Base-by-base conservation (phyloP, 257 asterid genomes). In the Capsicum rhomboideum region DNA sequence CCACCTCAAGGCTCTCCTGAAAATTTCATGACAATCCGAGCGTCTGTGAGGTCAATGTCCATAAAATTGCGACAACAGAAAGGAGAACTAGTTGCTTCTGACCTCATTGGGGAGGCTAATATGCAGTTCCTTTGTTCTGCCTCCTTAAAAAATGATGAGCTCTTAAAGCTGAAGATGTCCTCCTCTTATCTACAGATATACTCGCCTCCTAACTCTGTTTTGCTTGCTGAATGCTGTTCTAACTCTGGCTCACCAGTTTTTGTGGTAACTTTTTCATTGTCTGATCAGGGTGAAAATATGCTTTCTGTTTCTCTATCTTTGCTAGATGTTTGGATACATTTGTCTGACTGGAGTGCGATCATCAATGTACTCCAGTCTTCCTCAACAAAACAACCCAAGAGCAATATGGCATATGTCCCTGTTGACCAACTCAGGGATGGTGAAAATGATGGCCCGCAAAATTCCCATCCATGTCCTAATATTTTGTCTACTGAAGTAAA, bases 331-430 rank as follows among this genome's bases (percentile, higher is more conserved):
- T 94, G 99, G 99, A 87, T 93, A 79, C 91, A 94, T 91, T 84
- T 90, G 80, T 86, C 79, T 86, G 99, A 96, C 86, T 96, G 99
- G 99, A 83, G 77, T 86, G 92, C 89, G 87, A 85, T 96, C 82
- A 87, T 91, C 50, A 83, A 86, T 79, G 80, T 91, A 44, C 87
- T 94, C 63, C 85, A 83, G 71, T 84, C 86, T 23, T 90, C 85
- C 87, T 72, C 85, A 49, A 66, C 79, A 56, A 90, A 89, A 83
- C 83, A 89, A 58, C 83, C 89, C n/a, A 78, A 61, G 77, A 28
- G 21, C 68, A 83, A 28, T 83, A 40, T 66, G 83, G n/a, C 80
- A 64, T 64, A 52, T 83, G 69, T 58, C 84, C 82, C 85, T 26
- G 55, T 34, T 68, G 90, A 87, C 66, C 84, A 82, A 84, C 54